Conservation (phyloP, 768 basidiomycete species). For the Podaxis pistillaris region DNA sequence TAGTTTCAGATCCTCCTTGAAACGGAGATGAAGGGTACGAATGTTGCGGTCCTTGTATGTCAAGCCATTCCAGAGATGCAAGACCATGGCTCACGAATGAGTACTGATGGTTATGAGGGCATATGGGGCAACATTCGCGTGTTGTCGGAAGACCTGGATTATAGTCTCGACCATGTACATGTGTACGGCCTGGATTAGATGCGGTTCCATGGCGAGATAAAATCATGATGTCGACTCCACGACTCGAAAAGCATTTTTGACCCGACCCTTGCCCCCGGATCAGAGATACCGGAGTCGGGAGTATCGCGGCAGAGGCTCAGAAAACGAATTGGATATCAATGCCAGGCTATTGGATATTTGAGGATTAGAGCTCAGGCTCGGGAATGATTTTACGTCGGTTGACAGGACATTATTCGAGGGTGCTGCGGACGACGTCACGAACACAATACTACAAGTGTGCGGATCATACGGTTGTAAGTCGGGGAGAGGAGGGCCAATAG, state of each 20-base stretch:
- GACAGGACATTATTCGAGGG: not conserved
- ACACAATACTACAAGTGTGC: not conserved
- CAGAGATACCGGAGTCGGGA: not conserved
- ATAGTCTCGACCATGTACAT: not conserved
- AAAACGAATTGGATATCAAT: not conserved
- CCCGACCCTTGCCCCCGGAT: not conserved
- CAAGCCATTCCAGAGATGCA: not conserved
- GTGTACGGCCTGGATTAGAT: not conserved
- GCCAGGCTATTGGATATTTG: not conserved
- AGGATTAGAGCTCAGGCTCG: conserved; percentile 1
- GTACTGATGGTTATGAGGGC: not conserved
- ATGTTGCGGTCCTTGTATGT: not conserved
- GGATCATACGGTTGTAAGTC: conserved; percentile 7
- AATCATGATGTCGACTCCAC: not conserved
- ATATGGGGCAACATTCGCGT: not conserved
- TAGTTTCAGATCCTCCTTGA: conserved; percentile 1
- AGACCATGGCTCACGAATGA: not conserved
- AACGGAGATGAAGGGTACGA: conserved; percentile 4
- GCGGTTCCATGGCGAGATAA: not conserved
- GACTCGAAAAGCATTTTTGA: not conserved
- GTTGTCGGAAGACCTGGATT: not conserved
- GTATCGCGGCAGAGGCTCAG: conserved; percentile 3
- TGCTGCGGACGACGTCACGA: not conserved
- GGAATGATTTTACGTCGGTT: not conserved
- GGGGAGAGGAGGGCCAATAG: not conserved